Evolutionary conservation across 2,329 filamentous ascomycete genomes (phyloP), one percentile per base, ranked within the genome.

Genomic region (Aspergillus sp.): DNA sequence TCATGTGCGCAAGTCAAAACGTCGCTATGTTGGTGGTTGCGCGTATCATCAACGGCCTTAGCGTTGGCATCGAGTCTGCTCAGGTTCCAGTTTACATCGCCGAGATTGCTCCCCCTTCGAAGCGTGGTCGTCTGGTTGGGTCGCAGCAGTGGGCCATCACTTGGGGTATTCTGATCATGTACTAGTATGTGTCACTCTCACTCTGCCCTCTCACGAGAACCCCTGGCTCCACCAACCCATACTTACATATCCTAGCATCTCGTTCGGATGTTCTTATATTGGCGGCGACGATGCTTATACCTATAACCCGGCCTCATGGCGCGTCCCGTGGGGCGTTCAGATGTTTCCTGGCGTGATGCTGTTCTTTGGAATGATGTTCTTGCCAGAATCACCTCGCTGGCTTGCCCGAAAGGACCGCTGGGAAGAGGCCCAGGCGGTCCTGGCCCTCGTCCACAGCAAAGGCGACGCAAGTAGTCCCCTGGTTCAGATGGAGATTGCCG

Each of bases 141-240:
- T 81, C 83, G 45, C 88, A 91, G 69, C 88, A 91, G 69, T 88
- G 87, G 77, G 86, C 87, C 29, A 90, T 91, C 56, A 88, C 87
- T 58, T 88, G 79, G 79, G 85, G 83, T 57, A 87, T 87, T 57
- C 64, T 87, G 54, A 84, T 87, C 71, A 87, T 87, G 83, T 88
- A 86, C 74, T 86, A 68, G 34, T 38, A 38, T 13, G 34, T 38
- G 84, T 66, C 63, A 52, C 60, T 59, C 11, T 29, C 17, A 7
- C 25, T 5, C 5, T 19, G 21, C 20, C 52, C 47, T n/a, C 25
- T 7, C 7, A 29, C 25, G 25, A 25, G 16, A 1, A n/a, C 11
- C 11, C 16, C 34, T 16, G 14, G 14, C 13, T 38, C 34, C 7
- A 29, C 25, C 6, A 16, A 38, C 34, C n/a, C 3, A 29, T 23